Base-by-base conservation (phyloP, 1,284 basidiomycete genomes). In the Paramarasmius palmivorus region DNA sequence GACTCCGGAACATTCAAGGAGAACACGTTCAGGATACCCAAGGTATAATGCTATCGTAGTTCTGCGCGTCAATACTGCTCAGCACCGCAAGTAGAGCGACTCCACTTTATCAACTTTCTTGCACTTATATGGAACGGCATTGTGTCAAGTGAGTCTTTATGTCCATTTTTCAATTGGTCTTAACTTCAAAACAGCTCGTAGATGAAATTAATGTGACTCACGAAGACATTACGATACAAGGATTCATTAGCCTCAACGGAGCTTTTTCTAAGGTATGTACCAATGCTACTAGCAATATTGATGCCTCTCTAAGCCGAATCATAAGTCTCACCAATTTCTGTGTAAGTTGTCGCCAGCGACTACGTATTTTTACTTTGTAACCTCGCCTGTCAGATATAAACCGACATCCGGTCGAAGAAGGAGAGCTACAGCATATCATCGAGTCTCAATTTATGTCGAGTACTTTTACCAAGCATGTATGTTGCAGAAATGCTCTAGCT, bases 231-330 rank as follows among this genome's bases (percentile, higher is more conserved):
- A 78, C 68, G 41, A 68, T 93, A 2, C 74, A 88, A 56, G 93
- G 93, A 1, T 95, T 95, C 64, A 83, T 95, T 56, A 90, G 90
- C 64, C 74, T 93, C 6, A 78, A 83, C 22, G 91, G 92, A 3
- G 79, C 86, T 26, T 72, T 79, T 53, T 87, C 89, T 15, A 92
- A 87, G 75, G 92, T 88, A 39, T 50, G 14, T 25, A 19, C n/a
- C 10, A 14, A 25, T 20, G 32, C 17, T 23, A 20, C 40, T 15
- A 37, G 35, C 46, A 15, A 35, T 4, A 39, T 5, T 14, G 38
- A 59, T 59, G 41, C 49, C 54, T 59, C n/a, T 51, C 52, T 42
- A 38, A 39, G 45, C 48, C 58, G 39, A 60, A 58, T 63, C 38
- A n/a, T 35, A 40, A 93, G 92, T 67, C 78, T n/a, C 82, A 90